phyloP scores from a whole-genome alignment of 768 basidiomycete species.

The Sarcodon aspratus region DNA sequence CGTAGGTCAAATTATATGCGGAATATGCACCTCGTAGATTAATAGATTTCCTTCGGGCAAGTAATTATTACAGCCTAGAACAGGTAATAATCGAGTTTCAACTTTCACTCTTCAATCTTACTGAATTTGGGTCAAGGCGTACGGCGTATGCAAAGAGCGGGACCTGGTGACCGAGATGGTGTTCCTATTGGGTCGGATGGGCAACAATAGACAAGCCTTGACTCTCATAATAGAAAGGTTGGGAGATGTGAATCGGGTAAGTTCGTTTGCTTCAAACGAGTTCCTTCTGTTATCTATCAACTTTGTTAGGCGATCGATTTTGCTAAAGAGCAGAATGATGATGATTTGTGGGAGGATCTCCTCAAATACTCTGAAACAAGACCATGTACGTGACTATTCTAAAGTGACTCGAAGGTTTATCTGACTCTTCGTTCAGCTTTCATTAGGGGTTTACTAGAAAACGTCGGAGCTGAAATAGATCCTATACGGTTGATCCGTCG shows the following conservation, averaged over 20 bases:
- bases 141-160: conserved; percentile 69
- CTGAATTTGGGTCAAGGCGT: conserved; percentile 43
- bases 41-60: conserved; percentile 86
- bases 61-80: conserved; percentile 86
- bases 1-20: conserved; percentile 80
- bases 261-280: conserved; percentile 11
- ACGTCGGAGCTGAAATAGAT: conserved; percentile 92
- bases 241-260: conserved; percentile 81
- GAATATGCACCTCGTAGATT: conserved; percentile 70
- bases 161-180: conserved; percentile 96
- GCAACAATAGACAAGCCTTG: conserved; percentile 91
- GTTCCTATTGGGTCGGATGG: conserved; percentile 94
- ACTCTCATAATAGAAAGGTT: conserved; percentile 91
- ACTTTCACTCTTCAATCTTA: background rate
- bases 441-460: conserved; percentile 90
- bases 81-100: conserved; percentile 29
- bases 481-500: conserved; percentile 89
- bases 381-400: conserved; percentile 39
- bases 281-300: background rate
- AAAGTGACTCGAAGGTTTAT: background rate
- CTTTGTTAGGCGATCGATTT: conserved; percentile 82
- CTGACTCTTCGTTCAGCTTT: conserved; percentile 45
- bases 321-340: conserved; percentile 92
- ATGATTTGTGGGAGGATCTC: conserved; percentile 97
- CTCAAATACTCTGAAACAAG: conserved; percentile 89